Percentiles rank a stretch among this genome's conserved stretches.
Evolutionary conservation across 2,329 filamentous ascomycete genomes (phyloP).

Genomic region (Claviceps lovelessii): DNA sequence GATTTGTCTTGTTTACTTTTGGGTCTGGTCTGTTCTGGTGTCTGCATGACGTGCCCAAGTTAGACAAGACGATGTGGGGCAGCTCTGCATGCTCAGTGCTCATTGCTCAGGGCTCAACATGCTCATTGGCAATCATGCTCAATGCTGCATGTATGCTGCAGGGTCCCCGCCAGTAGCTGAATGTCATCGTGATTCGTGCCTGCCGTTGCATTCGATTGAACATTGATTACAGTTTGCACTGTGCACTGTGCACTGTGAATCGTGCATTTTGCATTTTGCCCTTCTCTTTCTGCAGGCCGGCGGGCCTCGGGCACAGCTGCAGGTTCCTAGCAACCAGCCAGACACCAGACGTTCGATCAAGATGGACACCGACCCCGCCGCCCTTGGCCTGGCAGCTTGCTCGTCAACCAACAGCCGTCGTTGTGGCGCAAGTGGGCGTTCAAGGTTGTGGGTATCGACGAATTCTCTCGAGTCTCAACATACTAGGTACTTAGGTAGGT

Average conservation of each 20-base stretch:
- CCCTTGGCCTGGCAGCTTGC: no score
- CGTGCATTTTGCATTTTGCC: not conserved
- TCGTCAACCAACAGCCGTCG: not conserved
- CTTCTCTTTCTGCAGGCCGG: not conserved
- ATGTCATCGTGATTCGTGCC: not conserved
- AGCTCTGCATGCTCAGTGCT: not conserved
- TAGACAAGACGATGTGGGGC: not conserved
- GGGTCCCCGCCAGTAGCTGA: not conserved
- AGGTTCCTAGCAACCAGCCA: not conserved
- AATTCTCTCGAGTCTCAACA: not conserved
- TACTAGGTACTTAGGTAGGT: not conserved
- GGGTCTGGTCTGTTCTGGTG: not conserved
- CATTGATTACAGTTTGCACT: no score
- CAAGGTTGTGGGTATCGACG: not conserved
- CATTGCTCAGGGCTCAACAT: no score
- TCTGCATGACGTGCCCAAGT: not conserved
- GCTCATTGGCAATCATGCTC: no score
- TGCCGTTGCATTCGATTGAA: no score
- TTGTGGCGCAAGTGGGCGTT: not conserved
- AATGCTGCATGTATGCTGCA: no score
- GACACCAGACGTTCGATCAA: no score
- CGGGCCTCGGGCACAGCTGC: not conserved
- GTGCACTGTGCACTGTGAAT: no score
- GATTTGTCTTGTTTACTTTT: not conserved
- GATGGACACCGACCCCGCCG: no score